A percentile compares a stretch with the other conserved stretches of the same genome.
phyloP scores from a whole-genome alignment of 805 yeast species.

The Komagataella populi region DNA sequence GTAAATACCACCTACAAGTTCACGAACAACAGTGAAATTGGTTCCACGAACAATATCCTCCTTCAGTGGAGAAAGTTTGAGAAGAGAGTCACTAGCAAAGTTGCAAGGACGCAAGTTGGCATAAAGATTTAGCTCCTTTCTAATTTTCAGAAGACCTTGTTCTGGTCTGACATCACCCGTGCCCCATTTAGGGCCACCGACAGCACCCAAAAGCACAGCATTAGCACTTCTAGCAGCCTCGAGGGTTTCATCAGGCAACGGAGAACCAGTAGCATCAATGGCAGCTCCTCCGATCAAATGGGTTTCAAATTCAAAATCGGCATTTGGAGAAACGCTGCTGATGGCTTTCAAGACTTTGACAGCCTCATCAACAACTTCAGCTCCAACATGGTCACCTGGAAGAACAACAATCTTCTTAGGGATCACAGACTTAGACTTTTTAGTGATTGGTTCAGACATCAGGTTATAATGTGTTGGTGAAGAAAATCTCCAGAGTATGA shows the following conservation, averaged over 20 bases:
- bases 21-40: conserved; percentile 87
- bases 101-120: conserved; percentile 96
- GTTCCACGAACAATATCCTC: conserved; percentile 81
- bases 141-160: conserved; percentile 86
- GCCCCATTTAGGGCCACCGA: conserved; percentile 99
- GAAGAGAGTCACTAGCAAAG: conserved; percentile 73
- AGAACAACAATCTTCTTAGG: conserved; percentile 68
- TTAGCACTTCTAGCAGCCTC: conserved; percentile 77
- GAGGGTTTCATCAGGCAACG: conserved; percentile 76
- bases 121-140: conserved; percentile 87
- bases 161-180: conserved; percentile 95
- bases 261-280: conserved; percentile 90
- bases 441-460: not conserved
- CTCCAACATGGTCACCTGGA: conserved; percentile 97
- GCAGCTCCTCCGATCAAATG: conserved; percentile 98
- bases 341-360: conserved; percentile 81
- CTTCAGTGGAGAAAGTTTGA: conserved; percentile 81
- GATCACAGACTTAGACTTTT: conserved; percentile 2
- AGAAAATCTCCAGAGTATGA: not conserved
- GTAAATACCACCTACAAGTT: conserved; percentile 95
- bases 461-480: not conserved
- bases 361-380: conserved; percentile 82
- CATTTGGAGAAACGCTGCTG: conserved; percentile 35
- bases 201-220: conserved; percentile 96
- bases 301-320: conserved; percentile 63